Percentiles rank a stretch among this genome's conserved stretches.
These are phyloP conservation scores for Picea mariana DNA, from an alignment of 83 land plant genomes.

Conservation along the genomic window DNA sequence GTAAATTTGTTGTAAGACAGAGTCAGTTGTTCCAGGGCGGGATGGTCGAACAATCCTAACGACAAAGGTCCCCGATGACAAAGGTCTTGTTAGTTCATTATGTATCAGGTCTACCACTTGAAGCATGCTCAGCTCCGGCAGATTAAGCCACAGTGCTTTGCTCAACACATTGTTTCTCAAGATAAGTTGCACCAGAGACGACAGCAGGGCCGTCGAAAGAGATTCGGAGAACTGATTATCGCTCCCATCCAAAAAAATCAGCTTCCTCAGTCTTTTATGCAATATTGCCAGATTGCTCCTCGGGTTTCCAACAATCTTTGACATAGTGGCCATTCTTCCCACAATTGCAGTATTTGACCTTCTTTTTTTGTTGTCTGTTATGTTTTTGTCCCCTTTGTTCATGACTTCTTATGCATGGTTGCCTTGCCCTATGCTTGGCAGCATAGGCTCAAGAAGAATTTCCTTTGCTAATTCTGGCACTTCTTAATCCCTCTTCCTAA, in stretches of 20 bases:
- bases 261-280: neutral
- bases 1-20: conserved; percentile 48
- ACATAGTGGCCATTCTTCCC: no score
- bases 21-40: conserved; percentile 52
- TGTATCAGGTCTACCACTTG: conserved; percentile 66
- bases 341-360: no score
- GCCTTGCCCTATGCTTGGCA: no score
- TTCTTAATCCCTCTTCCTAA: no score
- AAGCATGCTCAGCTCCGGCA: conserved; percentile 6
- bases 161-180: conserved; percentile 42
- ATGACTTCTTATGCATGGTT: no score
- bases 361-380: no score
- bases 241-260: conserved; percentile 48
- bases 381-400: no score
- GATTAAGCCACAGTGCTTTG: conserved; percentile 24
- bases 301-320: no score
- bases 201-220: conserved; percentile 38
- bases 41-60: conserved; percentile 41
- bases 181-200: conserved; percentile 37
- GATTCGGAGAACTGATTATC: conserved; percentile 43
- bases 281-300: no score
- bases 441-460: no score
- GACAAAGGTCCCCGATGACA: no score
- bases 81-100: conserved; percentile 40
- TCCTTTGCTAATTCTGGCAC: no score